Evolutionary conservation across 441 rosid genomes (phyloP).

Genomic region (Raphanus hybrid): DNA sequence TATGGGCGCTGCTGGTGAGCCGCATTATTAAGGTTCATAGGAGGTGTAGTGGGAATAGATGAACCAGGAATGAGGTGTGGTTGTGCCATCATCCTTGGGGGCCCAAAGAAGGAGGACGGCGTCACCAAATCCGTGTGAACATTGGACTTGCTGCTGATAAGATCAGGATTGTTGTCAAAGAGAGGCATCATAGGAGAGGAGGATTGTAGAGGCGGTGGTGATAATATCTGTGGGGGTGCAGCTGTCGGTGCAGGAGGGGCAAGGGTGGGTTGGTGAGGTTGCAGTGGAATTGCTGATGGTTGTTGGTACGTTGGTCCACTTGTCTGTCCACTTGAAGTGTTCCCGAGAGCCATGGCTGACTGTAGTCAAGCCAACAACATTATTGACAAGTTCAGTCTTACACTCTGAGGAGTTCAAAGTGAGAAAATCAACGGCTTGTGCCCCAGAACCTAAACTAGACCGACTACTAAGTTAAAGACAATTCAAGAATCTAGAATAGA

Average conservation of each 20-base stretch:
- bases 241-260: conserved; percentile 45
- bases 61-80: conserved; percentile 47
- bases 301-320: conserved; percentile 57
- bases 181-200: conserved; percentile 59
- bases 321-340: conserved; percentile 49
- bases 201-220: conserved; percentile 52
- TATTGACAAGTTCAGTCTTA: not conserved
- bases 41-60: conserved; percentile 61
- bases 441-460: not conserved
- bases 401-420: conserved; percentile 15
- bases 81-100: conserved; percentile 51
- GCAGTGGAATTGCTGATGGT: conserved; percentile 50
- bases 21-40: conserved; percentile 53
- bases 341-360: conserved; percentile 69
- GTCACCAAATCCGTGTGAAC: conserved; percentile 65
- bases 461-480: not conserved
- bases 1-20: conserved; percentile 61
- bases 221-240: conserved; percentile 56
- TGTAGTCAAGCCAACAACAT: conserved; percentile 49
- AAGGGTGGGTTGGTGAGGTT: conserved; percentile 49
- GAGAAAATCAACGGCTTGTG: conserved; percentile 4
- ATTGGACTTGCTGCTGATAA: conserved; percentile 46
- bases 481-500: conserved; percentile 11
- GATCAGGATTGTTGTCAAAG: conserved; percentile 56
- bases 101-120: conserved; percentile 73